Evolutionary conservation across 176 grass and related monocot genomes (phyloP), one percentile per base, ranked within the genome.

Genomic region (Olyra latifolia): DNA sequence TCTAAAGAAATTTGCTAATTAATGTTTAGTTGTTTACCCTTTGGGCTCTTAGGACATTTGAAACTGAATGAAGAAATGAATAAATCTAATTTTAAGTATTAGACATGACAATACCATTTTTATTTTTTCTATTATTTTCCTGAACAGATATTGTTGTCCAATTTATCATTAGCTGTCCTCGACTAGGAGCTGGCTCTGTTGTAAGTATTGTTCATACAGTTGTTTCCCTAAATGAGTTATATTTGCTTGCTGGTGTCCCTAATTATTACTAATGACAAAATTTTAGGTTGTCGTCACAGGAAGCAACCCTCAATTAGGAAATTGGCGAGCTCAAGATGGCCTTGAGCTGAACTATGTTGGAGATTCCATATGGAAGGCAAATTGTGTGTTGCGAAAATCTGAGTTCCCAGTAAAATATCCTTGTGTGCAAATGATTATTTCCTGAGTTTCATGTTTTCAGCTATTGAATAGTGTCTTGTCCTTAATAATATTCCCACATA

Each of bases 371-470:
- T 99, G 96, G 96, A 99, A 93, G 83, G 90, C 79, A 56, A 86
- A 89, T 66, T 93, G 86, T 91, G 74, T 82, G 49, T 62, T 99
- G 65, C 64, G 76, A 62, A 95, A 95, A 84, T 81, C 88, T 38
- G 90, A 95, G 72, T 89, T 99, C 56, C 96, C 96, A 44, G 24
- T 99, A 55, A 93, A 91, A 99, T 99, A 99, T 99, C 96, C 96
- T 99, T 84, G 32, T 4, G 4, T 23, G 45, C 49, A 56, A 45
- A 77, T 73, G 59, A 65, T 15, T 63, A 19, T 57, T 72, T 54
- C 10, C 46, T 71, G 55, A 40, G 8, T 71, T 63, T 84, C 35
- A 55, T 72, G 10, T 47, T 84, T 78, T 71, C 50, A 32, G 10
- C 47, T 65, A 28, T 43, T 48, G 35, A 62, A 40, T 24, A 55